phyloP scores from a whole-genome alignment of 495 filamentous ascomycete species.

The Aspergillus wentii region DNA sequence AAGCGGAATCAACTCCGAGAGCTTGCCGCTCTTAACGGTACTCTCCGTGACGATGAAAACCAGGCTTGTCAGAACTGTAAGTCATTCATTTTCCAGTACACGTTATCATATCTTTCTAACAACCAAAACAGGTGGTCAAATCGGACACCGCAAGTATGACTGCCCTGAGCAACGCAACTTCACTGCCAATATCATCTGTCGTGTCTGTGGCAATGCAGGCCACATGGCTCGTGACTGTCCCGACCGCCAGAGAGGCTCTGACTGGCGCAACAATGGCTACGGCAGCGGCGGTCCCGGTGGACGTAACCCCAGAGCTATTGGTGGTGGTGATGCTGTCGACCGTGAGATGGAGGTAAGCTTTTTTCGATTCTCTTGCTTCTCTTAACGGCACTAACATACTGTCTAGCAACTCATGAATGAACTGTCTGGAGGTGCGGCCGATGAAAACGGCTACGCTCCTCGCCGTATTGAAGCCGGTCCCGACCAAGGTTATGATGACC shows the following conservation, averaged over 20 bases:
- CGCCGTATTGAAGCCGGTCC: constrained; percentile 87
- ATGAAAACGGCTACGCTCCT: constrained; percentile 58
- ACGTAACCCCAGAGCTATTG: constrained; percentile 58
- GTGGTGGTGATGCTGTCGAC: constrained; percentile 79
- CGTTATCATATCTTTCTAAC: constrained; percentile 3
- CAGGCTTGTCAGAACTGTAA: constrained; percentile 98
- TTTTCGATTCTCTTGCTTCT: neutral
- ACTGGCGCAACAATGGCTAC: constrained; percentile 78
- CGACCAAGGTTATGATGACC: constrained; percentile 48
- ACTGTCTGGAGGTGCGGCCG: constrained; percentile 71
- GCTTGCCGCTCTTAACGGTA: constrained; percentile 95
- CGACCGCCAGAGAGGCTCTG: constrained; percentile 81
- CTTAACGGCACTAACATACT: constrained; percentile 25
- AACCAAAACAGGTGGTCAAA: constrained; percentile 76
- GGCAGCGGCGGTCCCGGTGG: constrained; percentile 24
- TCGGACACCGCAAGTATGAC: constrained; percentile 98
- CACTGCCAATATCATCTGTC: constrained; percentile 98
- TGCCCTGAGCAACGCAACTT: constrained; percentile 97
- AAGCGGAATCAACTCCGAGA: constrained; percentile 98
- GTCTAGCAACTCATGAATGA: constrained; percentile 94
- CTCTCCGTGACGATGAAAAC: constrained; percentile 96
- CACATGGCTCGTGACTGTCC: constrained; percentile 94
- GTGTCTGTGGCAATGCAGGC: constrained; percentile 91
- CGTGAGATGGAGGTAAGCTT: constrained; percentile 85
- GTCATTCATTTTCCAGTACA: constrained; percentile 14